These are phyloP conservation scores for Penicillium diatomitis DNA, from an alignment of 495 filamentous ascomycete genomes.

Conservation along the genomic window DNA sequence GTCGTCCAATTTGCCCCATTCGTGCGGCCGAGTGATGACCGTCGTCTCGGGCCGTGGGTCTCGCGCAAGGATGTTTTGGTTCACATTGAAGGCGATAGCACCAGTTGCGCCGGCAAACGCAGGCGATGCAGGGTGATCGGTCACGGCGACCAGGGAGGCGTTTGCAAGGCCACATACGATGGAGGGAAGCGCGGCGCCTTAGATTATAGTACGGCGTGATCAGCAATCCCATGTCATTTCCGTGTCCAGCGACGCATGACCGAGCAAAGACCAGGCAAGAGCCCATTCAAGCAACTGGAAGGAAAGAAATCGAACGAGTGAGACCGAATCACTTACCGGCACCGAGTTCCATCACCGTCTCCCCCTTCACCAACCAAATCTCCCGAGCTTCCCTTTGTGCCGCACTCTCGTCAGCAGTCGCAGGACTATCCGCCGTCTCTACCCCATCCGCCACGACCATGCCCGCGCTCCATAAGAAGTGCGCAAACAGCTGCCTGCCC, in stretches of 20 bases:
- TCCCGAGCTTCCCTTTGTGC: constrained; percentile 6
- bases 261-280: no score
- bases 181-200: constrained; percentile 67
- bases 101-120: constrained; percentile 49
- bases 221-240: neutral
- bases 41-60: constrained; percentile 13
- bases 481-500: constrained; percentile 60
- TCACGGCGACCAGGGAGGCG: constrained; percentile 53
- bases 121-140: constrained; percentile 69
- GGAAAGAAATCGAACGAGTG: no score
- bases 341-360: constrained; percentile 51
- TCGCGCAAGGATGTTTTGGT: constrained; percentile 37
- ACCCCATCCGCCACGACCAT: constrained; percentile 63
- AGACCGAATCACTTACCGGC: constrained; percentile 39
- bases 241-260: neutral
- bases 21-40: constrained; percentile 50
- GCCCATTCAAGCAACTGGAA: no score
- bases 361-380: constrained; percentile 42
- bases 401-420: neutral
- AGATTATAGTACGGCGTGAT: neutral
- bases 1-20: constrained; percentile 59
- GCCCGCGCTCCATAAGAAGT: constrained; percentile 81
- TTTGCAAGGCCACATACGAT: constrained; percentile 57
- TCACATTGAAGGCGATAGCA: constrained; percentile 55
- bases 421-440: constrained; percentile 28